Percentiles rank a stretch among this genome's conserved stretches.
Conservation (phyloP, 306 rosid genomes). For the Abrus precatorius region DNA sequence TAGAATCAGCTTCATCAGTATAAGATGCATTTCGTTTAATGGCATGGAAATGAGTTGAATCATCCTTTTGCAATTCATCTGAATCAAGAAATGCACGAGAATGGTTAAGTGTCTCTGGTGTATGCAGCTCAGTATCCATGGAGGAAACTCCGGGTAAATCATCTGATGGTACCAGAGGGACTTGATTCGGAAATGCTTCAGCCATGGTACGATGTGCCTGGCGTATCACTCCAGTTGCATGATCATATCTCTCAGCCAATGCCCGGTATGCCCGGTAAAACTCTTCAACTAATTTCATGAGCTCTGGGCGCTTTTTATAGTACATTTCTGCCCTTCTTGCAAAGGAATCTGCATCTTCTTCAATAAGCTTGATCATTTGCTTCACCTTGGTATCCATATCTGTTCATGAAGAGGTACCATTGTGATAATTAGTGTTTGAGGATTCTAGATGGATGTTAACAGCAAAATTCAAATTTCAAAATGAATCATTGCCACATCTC, state of each 20-base stretch:
- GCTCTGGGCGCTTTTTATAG: constrained; percentile 95
- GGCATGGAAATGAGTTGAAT: constrained; percentile 57
- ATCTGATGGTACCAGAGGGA: constrained; percentile 63
- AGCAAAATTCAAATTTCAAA: constrained; percentile 32
- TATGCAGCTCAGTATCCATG: constrained; percentile 61
- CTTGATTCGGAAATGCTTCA: constrained; percentile 97
- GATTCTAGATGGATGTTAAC: background rate
- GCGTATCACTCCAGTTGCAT: constrained; percentile 91
- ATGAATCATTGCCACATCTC: background rate
- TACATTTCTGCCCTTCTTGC: constrained; percentile 99
- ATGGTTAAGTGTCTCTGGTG: constrained; percentile 61
- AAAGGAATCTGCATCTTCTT: constrained; percentile 98
- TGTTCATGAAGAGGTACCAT: constrained; percentile 44
- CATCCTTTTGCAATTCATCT: constrained; percentile 68
- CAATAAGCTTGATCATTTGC: constrained; percentile 96
- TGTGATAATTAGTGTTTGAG: constrained; percentile 26
- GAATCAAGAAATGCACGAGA: constrained; percentile 57
- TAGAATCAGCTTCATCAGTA: constrained; percentile 64
- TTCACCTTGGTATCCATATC: constrained; percentile 93
- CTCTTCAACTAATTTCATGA: constrained; percentile 97
- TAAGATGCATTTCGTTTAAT: constrained; percentile 67
- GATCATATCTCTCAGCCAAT: constrained; percentile 95
- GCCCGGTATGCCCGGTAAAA: constrained; percentile 99
- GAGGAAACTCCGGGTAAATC: constrained; percentile 65
- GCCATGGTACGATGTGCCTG: constrained; percentile 99